Conservation (phyloP, 2,329 filamentous ascomycete genomes). For the Fusarium lyarnte region DNA sequence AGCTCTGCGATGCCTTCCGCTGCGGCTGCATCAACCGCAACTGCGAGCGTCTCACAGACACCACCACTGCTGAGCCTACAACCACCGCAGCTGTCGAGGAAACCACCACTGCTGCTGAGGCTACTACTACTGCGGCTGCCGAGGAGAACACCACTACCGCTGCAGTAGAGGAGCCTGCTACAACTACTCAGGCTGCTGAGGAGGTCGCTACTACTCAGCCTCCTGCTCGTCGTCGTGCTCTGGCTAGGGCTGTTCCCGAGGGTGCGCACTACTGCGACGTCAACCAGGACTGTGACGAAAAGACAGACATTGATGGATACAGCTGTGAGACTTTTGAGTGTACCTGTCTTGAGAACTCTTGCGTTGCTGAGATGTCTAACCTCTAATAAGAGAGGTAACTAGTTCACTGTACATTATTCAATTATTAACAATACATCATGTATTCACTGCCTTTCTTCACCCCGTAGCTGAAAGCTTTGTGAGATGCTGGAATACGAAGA, state of each 20-base stretch:
- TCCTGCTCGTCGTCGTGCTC: not conserved
- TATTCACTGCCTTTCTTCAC: too few relatives aligned
- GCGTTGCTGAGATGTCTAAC: not conserved
- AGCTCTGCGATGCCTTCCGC: not conserved
- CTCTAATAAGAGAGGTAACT: not conserved
- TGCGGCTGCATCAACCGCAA: slow-evolving; percentile 3
- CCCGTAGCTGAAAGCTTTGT: rapidly evolving
- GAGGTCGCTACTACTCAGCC: not conserved
- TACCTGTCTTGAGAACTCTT: not conserved
- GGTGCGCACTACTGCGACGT: not conserved
- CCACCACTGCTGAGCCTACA: not conserved
- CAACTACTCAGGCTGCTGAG: not conserved
- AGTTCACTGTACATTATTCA: not conserved
- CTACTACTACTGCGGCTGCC: not conserved
- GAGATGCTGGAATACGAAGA: not conserved
- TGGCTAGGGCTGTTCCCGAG: not conserved
- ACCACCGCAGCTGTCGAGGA: not conserved
- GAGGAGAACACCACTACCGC: not conserved
- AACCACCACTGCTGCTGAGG: not conserved
- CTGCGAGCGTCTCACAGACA: not conserved
- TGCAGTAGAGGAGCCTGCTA: not conserved
- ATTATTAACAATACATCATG: not conserved
- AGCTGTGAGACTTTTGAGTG: not conserved
- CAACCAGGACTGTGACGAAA: not conserved
- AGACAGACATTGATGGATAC: not conserved